phyloP scores from a whole-genome alignment of 305 asterid genomes.

The Andrographis paniculata region DNA sequence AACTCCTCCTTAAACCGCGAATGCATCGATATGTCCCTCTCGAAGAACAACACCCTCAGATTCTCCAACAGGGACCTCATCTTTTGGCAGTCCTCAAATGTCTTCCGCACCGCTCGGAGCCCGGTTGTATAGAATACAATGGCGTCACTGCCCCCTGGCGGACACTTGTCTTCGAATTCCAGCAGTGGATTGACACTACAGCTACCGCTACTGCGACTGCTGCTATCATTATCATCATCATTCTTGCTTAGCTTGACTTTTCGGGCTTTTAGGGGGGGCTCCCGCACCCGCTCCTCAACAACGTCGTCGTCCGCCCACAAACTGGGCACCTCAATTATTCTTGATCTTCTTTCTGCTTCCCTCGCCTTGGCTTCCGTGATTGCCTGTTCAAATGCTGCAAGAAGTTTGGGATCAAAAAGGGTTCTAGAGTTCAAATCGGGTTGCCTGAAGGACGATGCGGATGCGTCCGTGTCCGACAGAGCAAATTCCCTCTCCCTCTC shows the following conservation, averaged over 20 bases:
- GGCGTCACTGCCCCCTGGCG: constrained; percentile 66
- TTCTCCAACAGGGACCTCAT: constrained; percentile 56
- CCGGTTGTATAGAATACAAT: constrained; percentile 68
- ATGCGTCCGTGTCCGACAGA: constrained; percentile 28
- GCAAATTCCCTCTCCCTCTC: too few species aligned
- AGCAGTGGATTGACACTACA: constrained; percentile 26
- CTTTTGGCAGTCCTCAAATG: constrained; percentile 73
- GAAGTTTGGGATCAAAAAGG: constrained; percentile 75
- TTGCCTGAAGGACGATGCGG: constrained; percentile 37
- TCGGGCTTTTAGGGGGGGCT: constrained; percentile 44
- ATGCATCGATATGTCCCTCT: constrained; percentile 89
- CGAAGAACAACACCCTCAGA: constrained; percentile 47
- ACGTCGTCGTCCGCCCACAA: constrained; percentile 16
- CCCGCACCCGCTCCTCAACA: constrained; percentile 19
- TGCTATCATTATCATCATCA: too few species aligned
- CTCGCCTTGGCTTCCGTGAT: constrained; percentile 51
- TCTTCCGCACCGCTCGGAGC: constrained; percentile 74
- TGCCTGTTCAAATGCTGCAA: constrained; percentile 70
- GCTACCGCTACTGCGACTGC: too few species aligned
- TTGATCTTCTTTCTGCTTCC: constrained; percentile 44
- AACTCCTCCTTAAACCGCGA: constrained; percentile 67
- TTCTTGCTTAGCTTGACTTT: constrained; percentile 37
- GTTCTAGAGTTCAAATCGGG: constrained; percentile 63
- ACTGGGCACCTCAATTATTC: constrained; percentile 15
- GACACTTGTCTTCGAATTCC: constrained; percentile 61